Conservation (phyloP, 2,329 filamentous ascomycete genomes). For the Davidsoniella eucalypti region DNA sequence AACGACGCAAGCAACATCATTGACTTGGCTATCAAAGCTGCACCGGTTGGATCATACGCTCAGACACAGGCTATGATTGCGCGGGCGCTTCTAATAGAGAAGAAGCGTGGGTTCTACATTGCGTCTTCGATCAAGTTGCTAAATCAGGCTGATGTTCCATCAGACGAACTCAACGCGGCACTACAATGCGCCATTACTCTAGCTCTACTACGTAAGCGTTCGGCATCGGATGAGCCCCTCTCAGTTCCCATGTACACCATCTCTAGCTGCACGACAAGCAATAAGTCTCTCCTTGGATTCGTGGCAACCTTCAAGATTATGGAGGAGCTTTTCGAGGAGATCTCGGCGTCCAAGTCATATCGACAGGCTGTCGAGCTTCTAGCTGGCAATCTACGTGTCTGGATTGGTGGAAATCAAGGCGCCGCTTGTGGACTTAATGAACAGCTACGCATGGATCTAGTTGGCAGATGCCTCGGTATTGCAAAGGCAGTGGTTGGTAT, state of each 20-base stretch:
- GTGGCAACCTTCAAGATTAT: constrained; percentile 42
- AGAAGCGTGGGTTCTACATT: constrained; percentile 39
- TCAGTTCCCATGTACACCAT: not conserved
- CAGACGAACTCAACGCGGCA: constrained; percentile 35
- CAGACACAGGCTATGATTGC: constrained; percentile 43
- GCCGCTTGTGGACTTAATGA: constrained; percentile 34
- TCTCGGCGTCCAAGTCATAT: constrained; percentile 30
- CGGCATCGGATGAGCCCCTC: constrained; percentile 21
- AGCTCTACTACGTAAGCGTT: constrained; percentile 35
- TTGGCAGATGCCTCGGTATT: constrained; percentile 38
- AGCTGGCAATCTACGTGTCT: constrained; percentile 40
- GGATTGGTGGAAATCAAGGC: constrained; percentile 39
- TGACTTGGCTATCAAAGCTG: constrained; percentile 51
- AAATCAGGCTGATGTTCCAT: constrained; percentile 10
- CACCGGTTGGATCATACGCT: constrained; percentile 63
- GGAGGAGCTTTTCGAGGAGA: constrained; percentile 32
- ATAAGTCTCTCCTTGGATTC: constrained; percentile 41
- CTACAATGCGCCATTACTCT: constrained; percentile 44
- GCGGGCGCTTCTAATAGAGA: constrained; percentile 37
- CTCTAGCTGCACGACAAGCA: constrained; percentile 20
- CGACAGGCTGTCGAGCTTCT: constrained; percentile 35
- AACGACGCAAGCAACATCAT: constrained; percentile 33
- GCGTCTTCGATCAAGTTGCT: constrained; percentile 38
- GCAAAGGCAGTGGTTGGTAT: constrained; percentile 42
- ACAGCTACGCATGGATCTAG: constrained; percentile 34